These are phyloP conservation scores for Penstemon davidsonii DNA, from an alignment of 257 asterid species.

Conservation along the genomic window DNA sequence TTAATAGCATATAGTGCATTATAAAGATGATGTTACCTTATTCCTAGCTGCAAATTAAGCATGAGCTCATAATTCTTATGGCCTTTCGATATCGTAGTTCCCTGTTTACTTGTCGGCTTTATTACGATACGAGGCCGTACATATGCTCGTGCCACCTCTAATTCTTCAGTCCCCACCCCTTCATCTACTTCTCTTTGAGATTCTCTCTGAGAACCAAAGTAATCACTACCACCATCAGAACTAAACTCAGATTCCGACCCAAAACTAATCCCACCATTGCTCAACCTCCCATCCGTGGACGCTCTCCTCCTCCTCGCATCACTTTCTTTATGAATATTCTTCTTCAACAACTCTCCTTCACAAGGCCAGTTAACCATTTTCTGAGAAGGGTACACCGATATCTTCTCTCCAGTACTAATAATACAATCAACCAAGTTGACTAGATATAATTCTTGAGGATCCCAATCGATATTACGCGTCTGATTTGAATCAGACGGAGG, in stretches of 20 bases:
- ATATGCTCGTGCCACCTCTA: slow-evolving; percentile 36
- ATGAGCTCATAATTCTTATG: slow-evolving; percentile 85
- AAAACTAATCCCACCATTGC: slow-evolving; percentile 36
- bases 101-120: slow-evolving; percentile 60
- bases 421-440: slow-evolving; percentile 49
- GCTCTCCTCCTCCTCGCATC: slow-evolving; percentile 35
- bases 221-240: slow-evolving; percentile 39
- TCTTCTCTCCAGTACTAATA: slow-evolving; percentile 52
- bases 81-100: slow-evolving; percentile 70
- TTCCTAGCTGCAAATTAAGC: slow-evolving; percentile 96
- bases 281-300: slow-evolving; percentile 45
- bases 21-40: slow-evolving; percentile 53
- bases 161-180: slow-evolving; percentile 36
- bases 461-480: slow-evolving; percentile 53
- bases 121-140: slow-evolving; percentile 44
- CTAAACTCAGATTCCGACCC: slow-evolving; percentile 60
- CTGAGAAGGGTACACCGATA: slow-evolving; percentile 63
- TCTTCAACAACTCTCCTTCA: slow-evolving; percentile 48
- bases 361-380: slow-evolving; percentile 60
- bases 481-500: slow-evolving; percentile 53
- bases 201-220: slow-evolving; percentile 36
- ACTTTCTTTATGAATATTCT: slow-evolving; percentile 32
- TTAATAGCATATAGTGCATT: neutral
- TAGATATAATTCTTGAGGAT: slow-evolving; percentile 61
- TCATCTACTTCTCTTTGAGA: slow-evolving; percentile 39